Base-by-base conservation (phyloP, 2,329 filamentous ascomycete species). In the Aspergillus alliaceus region DNA sequence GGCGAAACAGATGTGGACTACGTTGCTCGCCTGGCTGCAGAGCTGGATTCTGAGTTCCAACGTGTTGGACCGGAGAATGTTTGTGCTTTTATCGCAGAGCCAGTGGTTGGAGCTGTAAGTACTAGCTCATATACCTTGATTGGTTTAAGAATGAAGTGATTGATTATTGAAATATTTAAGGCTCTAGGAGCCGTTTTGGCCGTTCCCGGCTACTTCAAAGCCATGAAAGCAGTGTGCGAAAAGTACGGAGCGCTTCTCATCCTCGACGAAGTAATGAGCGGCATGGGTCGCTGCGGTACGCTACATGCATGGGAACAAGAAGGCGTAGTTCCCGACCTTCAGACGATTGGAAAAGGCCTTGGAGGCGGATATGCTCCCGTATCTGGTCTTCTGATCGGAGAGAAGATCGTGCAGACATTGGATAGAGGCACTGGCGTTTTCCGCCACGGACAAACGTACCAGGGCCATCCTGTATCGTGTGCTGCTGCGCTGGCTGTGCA, bases 261-360 rank as follows among this genome's bases (percentile, higher is more conserved):
- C 46, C 75, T 93, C 0, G 91, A 95, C 66, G 90, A 93, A 68
- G 81, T 91, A 44, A 90, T 92, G 88, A 82, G 79, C 60, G 84
- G 85, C 2, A 82, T 84, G 75, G 85, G 85, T 6, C 79, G 84
- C 6, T 79, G 76, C n/a, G 84, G 84, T 1, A 81, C 80, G 1
- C 66, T 84, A 2, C 84, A 86, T 62, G 84, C 82, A 6, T 87
- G 83, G 82, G 78, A 86, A 60, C 78, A 84, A 49, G 80, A 85
- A 56, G 79, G 70, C n/a, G 77, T 86, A 2, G 76, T 80, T 0
- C 85, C 85, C 0, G 85, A 87, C 62, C 80, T 87, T 22, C 79
- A 85, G 65, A 81, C 84, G 2, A 78, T 86, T 25, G 84, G 83
- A 4, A 87, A 87, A 67, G 83, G 81, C 0, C 74, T 87, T 1